Conservation (phyloP, 352 stramenopile genomes). For the Globisporangium canariense region DNA sequence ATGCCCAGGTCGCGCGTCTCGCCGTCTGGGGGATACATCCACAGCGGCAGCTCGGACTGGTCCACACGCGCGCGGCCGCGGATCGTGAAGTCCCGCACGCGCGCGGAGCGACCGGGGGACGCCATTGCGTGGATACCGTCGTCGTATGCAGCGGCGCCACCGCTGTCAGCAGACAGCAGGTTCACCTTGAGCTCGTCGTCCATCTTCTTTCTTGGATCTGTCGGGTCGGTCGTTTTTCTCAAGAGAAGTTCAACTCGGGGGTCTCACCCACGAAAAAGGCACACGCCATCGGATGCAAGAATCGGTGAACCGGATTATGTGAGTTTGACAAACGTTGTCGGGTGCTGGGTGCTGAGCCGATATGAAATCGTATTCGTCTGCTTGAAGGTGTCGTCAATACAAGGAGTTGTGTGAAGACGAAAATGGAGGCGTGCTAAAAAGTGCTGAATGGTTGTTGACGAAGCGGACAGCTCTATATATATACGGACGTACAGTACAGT, state of each 20-base stretch:
- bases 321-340: background rate
- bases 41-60: constrained; percentile 26
- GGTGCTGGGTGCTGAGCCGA: background rate
- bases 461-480: background rate
- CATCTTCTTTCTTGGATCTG: constrained; percentile 21
- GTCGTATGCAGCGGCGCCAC: background rate
- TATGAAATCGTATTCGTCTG: background rate
- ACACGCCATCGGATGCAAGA: background rate
- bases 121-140: constrained; percentile 4
- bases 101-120: constrained; percentile 9
- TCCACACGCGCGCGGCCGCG: constrained; percentile 11
- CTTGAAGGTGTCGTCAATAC: background rate
- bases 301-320: background rate
- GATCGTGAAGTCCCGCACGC: constrained; percentile 17
- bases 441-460: background rate
- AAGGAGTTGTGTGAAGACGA: background rate
- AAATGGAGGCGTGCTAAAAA: background rate
- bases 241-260: background rate
- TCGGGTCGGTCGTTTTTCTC: background rate
- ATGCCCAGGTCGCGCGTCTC: constrained; percentile 30
- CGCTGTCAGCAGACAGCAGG: constrained; percentile 23
- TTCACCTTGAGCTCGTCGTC: constrained; percentile 51
- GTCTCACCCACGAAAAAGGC: background rate
- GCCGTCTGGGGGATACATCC: constrained; percentile 44
- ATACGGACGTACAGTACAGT: constrained; percentile 4